Evolutionary conservation across 2,329 filamentous ascomycete species (phyloP), one percentile per base, ranked within the genome.

Genomic region (Colletotrichum salicis): DNA sequence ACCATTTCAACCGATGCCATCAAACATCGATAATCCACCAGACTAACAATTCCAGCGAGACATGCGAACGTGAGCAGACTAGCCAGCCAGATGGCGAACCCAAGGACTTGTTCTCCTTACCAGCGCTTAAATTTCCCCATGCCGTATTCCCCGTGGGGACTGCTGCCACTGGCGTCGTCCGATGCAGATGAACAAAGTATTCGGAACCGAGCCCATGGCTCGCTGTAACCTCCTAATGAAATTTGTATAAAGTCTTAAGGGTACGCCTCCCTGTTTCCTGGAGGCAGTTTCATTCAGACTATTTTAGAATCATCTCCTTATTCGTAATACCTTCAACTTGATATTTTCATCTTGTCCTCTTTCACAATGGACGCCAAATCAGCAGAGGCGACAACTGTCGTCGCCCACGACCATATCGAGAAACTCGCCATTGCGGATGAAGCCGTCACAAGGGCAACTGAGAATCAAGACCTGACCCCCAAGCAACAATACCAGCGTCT

Each of bases 241-340:
- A 48, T 48, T 48, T 11, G 41, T 48, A 48, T 48, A 48, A 48
- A 48, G 41, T 48, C 41, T 4, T 22, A 3, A 48, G 41, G 19
- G 8, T 4, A 6, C 19, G 19, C 19, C 41, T 48, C 10, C 19
- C 2, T 48, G 8, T 8, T 11, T 48, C 7, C 19, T 1, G 8
- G n/a, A 2, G 10, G 19, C 0, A 0, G 1, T 10, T 48, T 5
- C 1, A 3, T n/a, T 8, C 41, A 22, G 19, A n/a, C 10, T 19
- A 22, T 48, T 8, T 8, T 22, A 11, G 10, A 48, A 48, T 3
- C 41, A 22, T 22, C 2, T 22, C 1, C n/a, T 22, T 1, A 48
- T 10, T 48, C 15, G 3, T 22, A 4, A 48, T 10, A 11, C 19
- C 7, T 4, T 8, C 8, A 7, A n/a, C 8, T n/a, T 4, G 19